phyloP scores from a whole-genome alignment of 1,139 yeast genomes.

The Suhomyces kunorum region DNA sequence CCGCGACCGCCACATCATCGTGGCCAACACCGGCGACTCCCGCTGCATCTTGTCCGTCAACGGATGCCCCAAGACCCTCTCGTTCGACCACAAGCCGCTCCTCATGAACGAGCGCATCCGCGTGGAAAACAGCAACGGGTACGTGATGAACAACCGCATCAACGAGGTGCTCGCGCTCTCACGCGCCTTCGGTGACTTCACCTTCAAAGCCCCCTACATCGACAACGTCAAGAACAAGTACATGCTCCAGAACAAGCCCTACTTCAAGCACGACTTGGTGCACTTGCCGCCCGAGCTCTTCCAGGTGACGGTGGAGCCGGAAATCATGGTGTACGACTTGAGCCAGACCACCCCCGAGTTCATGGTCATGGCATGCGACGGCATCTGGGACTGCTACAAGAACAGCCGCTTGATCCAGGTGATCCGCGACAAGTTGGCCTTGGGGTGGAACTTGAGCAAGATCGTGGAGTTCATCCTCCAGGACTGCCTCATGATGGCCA shows the following conservation, averaged over 20 bases:
- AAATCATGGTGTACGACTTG: conserved; percentile 55
- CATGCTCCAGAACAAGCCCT: conserved; percentile 24
- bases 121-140: conserved; percentile 74
- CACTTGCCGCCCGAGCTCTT: conserved; percentile 43
- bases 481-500: conserved; percentile 71
- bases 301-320: conserved; percentile 73
- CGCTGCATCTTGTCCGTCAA: conserved; percentile 58
- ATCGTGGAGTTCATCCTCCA: conserved; percentile 62
- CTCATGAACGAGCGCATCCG: conserved; percentile 74
- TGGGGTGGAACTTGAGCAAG: conserved; percentile 59
- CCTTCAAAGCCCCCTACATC: conserved; percentile 54
- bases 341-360: conserved; percentile 55
- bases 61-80: conserved; percentile 59
- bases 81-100: conserved; percentile 77
- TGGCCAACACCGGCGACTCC: conserved; percentile 77
- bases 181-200: conserved; percentile 77
- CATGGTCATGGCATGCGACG: conserved; percentile 71
- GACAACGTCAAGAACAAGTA: conserved; percentile 34
- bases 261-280: conserved; percentile 19
- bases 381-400: conserved; percentile 77
- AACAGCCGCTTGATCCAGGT: conserved; percentile 54
- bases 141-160: conserved; percentile 65
- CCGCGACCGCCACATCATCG: conserved; percentile 49
- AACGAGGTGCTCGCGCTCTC: conserved; percentile 73
- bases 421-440: conserved; percentile 57